phyloP scores from a whole-genome alignment of 768 basidiomycete genomes.

The Trametes cubensis region DNA sequence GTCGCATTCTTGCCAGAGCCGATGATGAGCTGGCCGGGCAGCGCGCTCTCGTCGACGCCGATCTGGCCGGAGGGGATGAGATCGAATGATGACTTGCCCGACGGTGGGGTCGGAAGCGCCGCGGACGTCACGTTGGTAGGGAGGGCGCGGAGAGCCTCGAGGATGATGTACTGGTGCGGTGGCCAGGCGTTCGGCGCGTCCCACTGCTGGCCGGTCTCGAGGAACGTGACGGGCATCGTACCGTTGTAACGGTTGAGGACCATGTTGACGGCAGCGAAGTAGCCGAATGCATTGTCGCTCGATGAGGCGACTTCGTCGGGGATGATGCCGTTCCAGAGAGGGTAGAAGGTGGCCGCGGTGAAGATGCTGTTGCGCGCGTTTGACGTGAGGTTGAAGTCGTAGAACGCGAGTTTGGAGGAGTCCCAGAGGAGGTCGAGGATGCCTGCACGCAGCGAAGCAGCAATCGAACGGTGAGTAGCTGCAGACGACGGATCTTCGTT shows the following conservation, averaged over 20 bases:
- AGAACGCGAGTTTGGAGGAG: conserved; percentile 78
- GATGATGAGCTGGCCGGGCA: conserved; percentile 68
- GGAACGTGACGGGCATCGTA: conserved; percentile 78
- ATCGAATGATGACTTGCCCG: conserved; percentile 60
- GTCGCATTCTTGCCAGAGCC: conserved; percentile 50
- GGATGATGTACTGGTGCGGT: conserved; percentile 78
- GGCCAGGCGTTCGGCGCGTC: conserved; percentile 92
- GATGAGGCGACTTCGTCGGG: conserved; percentile 67
- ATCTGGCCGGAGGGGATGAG: conserved; percentile 82
- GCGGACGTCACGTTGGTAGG: conserved; percentile 70
- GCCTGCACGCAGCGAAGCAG: conserved; percentile 60
- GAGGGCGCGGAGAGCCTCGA: conserved; percentile 75
- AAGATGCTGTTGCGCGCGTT: conserved; percentile 67
- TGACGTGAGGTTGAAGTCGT: conserved; percentile 82
- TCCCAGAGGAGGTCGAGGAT: conserved; percentile 92
- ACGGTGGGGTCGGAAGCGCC: conserved; percentile 52
- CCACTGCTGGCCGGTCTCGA: conserved; percentile 84
- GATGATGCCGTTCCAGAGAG: conserved; percentile 85
- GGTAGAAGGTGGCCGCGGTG: conserved; percentile 79
- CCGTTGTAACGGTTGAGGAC: conserved; percentile 87
- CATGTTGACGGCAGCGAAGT: conserved; percentile 76
- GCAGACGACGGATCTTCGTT: conserved; percentile 43
- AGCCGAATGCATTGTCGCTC: conserved; percentile 62
- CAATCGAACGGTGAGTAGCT: conserved; percentile 55
- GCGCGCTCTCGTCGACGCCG: conserved; percentile 65